phyloP scores from a whole-genome alignment of 169 alveolate genomes.

The Theileria equi region DNA sequence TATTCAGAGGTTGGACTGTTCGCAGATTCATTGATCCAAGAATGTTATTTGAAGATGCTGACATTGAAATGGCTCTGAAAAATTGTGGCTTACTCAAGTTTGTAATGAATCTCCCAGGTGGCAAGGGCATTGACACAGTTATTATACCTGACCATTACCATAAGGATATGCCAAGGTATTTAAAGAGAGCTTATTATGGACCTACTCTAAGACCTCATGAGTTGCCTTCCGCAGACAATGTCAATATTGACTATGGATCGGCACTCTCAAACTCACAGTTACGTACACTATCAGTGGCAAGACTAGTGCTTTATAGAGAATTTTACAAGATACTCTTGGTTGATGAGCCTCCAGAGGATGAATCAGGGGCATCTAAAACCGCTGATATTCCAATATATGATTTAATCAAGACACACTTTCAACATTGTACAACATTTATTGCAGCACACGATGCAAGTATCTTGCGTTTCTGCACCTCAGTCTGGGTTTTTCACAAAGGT shows the following conservation, averaged over 20 bases:
- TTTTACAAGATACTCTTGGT: slow-evolving; percentile 69
- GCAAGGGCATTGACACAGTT: slow-evolving; percentile 26
- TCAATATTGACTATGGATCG: not conserved
- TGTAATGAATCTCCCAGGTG: slow-evolving; percentile 30
- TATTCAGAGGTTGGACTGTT: slow-evolving; percentile 63
- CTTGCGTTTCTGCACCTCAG: slow-evolving; percentile 24
- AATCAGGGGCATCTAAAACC: too few relatives aligned
- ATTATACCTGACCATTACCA: slow-evolving; percentile 28
- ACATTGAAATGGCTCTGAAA: slow-evolving; percentile 40
- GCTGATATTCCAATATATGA: slow-evolving; percentile 24
- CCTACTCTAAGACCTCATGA: too few relatives aligned
- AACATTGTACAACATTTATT: slow-evolving; percentile 36
- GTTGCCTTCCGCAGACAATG: too few relatives aligned
- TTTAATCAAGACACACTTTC: slow-evolving; percentile 22
- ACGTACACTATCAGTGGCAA: slow-evolving; percentile 71
- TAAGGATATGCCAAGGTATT: too few relatives aligned
- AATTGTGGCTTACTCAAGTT: slow-evolving; percentile 46
- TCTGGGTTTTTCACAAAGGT: slow-evolving; percentile 31
- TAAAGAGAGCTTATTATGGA: too few relatives aligned
- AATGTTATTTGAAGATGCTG: slow-evolving; percentile 48
- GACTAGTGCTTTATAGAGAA: slow-evolving; percentile 67
- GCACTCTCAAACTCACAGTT: slow-evolving; percentile 49
- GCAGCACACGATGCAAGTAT: too few relatives aligned
- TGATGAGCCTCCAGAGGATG: slow-evolving; percentile 85
- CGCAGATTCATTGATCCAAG: slow-evolving; percentile 65